These are phyloP conservation scores for Musa itinerans DNA, from an alignment of 176 grass and related monocot species.

Conservation along the genomic window DNA sequence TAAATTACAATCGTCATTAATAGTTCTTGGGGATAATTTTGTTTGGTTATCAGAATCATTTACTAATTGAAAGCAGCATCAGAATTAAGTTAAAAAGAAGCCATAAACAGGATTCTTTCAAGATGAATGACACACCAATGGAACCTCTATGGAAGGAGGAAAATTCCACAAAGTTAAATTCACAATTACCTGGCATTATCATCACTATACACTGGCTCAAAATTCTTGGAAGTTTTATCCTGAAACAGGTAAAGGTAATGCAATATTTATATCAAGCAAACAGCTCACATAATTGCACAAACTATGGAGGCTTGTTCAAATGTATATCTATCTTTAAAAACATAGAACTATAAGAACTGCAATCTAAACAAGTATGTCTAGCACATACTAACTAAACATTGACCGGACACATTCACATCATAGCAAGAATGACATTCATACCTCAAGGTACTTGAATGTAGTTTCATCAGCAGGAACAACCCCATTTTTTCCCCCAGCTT, in stretches of 20 bases:
- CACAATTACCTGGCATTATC: conserved; percentile 46
- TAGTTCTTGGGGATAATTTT: no score
- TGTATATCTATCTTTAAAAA: neutral
- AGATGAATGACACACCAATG: no score
- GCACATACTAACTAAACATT: neutral
- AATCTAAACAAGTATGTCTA: no score
- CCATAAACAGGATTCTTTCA: no score
- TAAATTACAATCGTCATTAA: no score
- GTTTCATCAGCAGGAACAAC: conserved; percentile 71
- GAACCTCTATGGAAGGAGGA: no score
- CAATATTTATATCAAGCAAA: conserved; percentile 13
- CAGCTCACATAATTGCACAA: neutral
- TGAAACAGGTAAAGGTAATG: conserved; percentile 16
- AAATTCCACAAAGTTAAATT: neutral
- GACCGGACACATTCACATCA: neutral
- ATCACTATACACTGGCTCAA: conserved; percentile 79
- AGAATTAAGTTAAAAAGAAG: no score
- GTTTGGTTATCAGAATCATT: no score
- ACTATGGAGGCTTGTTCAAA: neutral
- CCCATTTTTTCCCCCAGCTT: conserved; percentile 93
- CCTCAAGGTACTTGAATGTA: conserved; percentile 97
- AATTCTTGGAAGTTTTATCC: conserved; percentile 59
- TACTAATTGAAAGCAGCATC: no score
- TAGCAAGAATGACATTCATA: neutral
- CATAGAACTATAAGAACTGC: neutral